These are phyloP conservation scores for Agrostemma githago DNA, from an alignment of 148 eudicot genomes.

Conservation along the genomic window DNA sequence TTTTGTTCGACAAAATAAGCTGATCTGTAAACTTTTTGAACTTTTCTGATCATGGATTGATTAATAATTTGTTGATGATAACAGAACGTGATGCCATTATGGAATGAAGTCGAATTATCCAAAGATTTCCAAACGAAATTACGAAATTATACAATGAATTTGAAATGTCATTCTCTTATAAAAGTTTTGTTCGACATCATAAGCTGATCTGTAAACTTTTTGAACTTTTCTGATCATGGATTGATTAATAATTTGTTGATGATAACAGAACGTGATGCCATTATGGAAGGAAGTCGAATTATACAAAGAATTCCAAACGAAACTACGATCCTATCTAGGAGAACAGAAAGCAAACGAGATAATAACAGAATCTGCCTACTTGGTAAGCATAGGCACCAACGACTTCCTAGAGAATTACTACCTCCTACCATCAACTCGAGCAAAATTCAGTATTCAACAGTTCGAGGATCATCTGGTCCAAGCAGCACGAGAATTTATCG, in stretches of 20 bases:
- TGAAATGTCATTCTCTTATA: too few species aligned
- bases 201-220: too few species aligned
- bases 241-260: not conserved
- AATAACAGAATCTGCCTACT: constrained; percentile 46
- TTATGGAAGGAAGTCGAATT: constrained; percentile 67
- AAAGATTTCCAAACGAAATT: constrained; percentile 48
- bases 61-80: constrained; percentile 2
- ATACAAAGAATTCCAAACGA: constrained; percentile 63
- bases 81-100: constrained; percentile 37
- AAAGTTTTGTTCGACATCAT: too few species aligned
- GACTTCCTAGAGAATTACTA: constrained; percentile 85
- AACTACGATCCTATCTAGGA: constrained; percentile 42
- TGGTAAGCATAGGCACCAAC: constrained; percentile 69
- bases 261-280: constrained; percentile 63
- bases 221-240: too few species aligned
- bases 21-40: too few species aligned
- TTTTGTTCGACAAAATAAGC: too few species aligned
- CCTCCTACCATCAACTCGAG: constrained; percentile 32
- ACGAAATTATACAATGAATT: too few species aligned
- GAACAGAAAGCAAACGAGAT: constrained; percentile 38
- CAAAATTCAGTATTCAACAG: constrained; percentile 29
- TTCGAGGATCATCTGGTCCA: constrained; percentile 43
- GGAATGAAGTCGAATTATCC: too few species aligned
- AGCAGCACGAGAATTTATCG: constrained; percentile 33
- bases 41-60: too few species aligned